Percentiles rank a stretch among this genome's conserved stretches.
These are phyloP conservation scores for Gomphus sp. DNA, from an alignment of 1,284 basidiomycete genomes.

Conservation along the genomic window DNA sequence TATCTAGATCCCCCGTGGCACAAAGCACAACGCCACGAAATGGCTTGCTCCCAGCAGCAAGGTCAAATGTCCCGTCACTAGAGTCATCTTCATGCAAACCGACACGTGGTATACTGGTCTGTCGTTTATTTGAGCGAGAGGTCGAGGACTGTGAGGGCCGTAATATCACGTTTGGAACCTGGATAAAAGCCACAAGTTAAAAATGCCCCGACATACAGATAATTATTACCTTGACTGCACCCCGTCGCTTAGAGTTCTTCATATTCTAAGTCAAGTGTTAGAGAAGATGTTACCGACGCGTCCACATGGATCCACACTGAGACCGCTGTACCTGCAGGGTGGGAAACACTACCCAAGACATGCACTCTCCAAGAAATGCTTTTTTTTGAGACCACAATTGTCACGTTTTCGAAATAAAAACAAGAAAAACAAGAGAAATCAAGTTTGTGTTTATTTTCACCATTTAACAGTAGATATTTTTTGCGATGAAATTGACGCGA, in stretches of 20 bases:
- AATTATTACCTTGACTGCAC: conserved; percentile 33
- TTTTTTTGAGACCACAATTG: too few relatives aligned
- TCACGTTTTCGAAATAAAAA: too few relatives aligned
- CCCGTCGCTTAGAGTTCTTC: conserved; percentile 13
- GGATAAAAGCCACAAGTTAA: neutral
- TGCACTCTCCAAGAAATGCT: too few relatives aligned
- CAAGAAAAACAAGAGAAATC: too few relatives aligned
- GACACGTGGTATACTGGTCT: conserved; percentile 18
- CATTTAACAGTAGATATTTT: too few relatives aligned
- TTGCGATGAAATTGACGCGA: too few relatives aligned
- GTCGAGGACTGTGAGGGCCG: conserved; percentile 42
- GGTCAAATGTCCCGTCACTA: conserved; percentile 16
- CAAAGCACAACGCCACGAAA: conserved; percentile 57
- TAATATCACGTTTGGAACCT: conserved; percentile 73
- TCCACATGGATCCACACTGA: neutral
- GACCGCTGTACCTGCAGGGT: too few relatives aligned
- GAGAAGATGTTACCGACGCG: neutral
- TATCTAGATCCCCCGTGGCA: conserved; percentile 64
- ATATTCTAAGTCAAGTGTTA: neutral
- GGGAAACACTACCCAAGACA: too few relatives aligned
- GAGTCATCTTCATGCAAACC: conserved; percentile 21
- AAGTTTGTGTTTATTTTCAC: too few relatives aligned
- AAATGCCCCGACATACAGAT: neutral
- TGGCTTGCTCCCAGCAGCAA: conserved; percentile 26
- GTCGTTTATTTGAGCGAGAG: conserved; percentile 23